phyloP scores from a whole-genome alignment of 2,329 filamentous ascomycete species.

The Whalleya microplaca region DNA sequence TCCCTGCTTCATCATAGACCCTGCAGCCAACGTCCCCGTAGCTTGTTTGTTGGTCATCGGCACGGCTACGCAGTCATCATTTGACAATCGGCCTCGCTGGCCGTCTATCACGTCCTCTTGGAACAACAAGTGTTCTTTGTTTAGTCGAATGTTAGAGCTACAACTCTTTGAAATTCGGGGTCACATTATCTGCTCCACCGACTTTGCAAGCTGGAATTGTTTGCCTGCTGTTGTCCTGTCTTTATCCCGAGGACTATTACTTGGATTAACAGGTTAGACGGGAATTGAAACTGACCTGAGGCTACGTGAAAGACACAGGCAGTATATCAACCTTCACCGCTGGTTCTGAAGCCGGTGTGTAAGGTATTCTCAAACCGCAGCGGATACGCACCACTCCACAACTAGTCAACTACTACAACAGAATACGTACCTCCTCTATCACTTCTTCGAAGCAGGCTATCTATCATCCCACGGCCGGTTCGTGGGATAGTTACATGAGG shows the following conservation, averaged over 20 bases:
- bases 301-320: constrained; percentile 2
- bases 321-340: constrained; percentile 25
- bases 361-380: neutral
- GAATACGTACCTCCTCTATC: neutral
- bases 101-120: constrained; percentile 13
- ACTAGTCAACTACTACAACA: constrained; percentile 13
- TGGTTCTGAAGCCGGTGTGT: constrained; percentile 22
- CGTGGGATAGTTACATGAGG: no score
- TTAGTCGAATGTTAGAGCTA: neutral
- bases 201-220: constrained; percentile 5
- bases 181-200: neutral
- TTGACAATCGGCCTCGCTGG: neutral
- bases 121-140: constrained; percentile 3
- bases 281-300: constrained; percentile 3
- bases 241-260: neutral
- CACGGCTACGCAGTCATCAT: neutral
- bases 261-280: constrained; percentile 2
- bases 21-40: neutral
- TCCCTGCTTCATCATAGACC: neutral
- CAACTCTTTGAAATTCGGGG: constrained; percentile 1
- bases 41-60: constrained; percentile 1
- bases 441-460: neutral
- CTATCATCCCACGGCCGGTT: no score
- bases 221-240: neutral
- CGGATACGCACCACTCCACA: constrained; percentile 1